Conservation (phyloP, 441 rosid species). For the Biscutella auriculata region DNA sequence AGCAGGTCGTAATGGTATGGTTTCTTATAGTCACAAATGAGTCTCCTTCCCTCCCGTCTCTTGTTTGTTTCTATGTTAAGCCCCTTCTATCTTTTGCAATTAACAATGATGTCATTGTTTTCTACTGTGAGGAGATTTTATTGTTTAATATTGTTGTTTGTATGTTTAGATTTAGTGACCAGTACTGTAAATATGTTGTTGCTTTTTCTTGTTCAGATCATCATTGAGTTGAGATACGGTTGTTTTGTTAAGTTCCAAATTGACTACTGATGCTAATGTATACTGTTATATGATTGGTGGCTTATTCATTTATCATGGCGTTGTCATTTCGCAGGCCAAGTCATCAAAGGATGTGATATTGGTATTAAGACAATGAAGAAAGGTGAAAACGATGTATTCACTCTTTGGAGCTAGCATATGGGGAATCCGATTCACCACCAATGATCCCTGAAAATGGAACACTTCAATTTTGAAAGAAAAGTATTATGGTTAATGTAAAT, state of each 20-base stretch:
- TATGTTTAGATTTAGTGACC: no score
- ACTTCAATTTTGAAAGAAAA: no score
- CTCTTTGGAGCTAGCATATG: no score
- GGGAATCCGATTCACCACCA: no score
- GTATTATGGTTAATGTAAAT: no score
- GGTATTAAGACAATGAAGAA: slow-evolving; percentile 88
- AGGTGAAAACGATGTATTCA: no score
- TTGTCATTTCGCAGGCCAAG: slow-evolving; percentile 49
- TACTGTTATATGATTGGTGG: not conserved
- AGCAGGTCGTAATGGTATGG: slow-evolving; percentile 37
- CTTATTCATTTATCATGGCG: not conserved
- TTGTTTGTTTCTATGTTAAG: not conserved
- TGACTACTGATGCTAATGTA: not conserved
- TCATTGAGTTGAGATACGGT: not conserved
- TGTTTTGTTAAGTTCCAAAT: not conserved
- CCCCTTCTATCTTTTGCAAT: slow-evolving; percentile 30
- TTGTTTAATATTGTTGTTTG: no score
- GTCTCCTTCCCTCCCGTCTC: not conserved
- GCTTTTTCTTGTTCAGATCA: no score
- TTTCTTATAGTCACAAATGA: slow-evolving; percentile 1
- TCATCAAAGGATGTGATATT: slow-evolving; percentile 89
- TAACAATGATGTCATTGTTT: slow-evolving; percentile 34
- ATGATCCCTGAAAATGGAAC: no score
- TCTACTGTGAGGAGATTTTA: no score
- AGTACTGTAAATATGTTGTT: no score